Conservation (phyloP, 2,329 filamentous ascomycete species). For the Ceratocystis cacaofunesta region DNA sequence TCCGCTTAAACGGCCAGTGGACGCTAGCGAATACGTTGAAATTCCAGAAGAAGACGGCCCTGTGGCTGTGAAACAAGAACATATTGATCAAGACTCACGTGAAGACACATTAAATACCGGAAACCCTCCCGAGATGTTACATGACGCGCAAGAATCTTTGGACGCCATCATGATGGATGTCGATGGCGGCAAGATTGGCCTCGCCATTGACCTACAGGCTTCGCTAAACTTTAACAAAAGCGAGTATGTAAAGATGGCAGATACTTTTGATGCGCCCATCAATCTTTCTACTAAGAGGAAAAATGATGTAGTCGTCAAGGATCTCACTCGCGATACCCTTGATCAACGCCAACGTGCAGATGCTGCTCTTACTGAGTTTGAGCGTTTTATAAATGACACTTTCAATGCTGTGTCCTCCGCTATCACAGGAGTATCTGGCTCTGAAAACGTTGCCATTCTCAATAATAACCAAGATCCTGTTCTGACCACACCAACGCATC, state of each 20-base stretch:
- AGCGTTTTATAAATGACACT: constrained; percentile 53
- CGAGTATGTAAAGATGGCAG: constrained; percentile 37
- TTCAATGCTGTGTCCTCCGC: constrained; percentile 62
- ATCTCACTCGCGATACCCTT: constrained; percentile 44
- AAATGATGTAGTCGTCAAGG: constrained; percentile 35
- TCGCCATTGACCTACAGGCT: constrained; percentile 35
- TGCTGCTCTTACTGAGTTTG: constrained; percentile 54
- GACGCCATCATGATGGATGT: constrained; percentile 12
- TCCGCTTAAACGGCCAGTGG: constrained; percentile 30
- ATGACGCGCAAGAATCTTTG: constrained; percentile 3
- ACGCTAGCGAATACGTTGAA: constrained; percentile 27
- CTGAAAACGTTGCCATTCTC: constrained; percentile 39
- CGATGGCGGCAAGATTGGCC: constrained; percentile 18
- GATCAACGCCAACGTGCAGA: constrained; percentile 76
- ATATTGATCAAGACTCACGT: neutral
- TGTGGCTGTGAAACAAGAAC: neutral
- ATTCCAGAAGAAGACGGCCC: constrained; percentile 16
- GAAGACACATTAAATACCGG: neutral
- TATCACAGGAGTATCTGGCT: constrained; percentile 40
- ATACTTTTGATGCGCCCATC: constrained; percentile 32
- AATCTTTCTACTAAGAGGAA: constrained; percentile 36
- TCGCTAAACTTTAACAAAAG: constrained; percentile 32
- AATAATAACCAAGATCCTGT: constrained; percentile 47
- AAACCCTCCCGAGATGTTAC: neutral
- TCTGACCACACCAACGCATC: constrained; percentile 52